Evolutionary conservation across 2,329 filamentous ascomycete genomes (phyloP), one percentile per base, ranked within the genome.

Genomic region (Sporothrix phasma): DNA sequence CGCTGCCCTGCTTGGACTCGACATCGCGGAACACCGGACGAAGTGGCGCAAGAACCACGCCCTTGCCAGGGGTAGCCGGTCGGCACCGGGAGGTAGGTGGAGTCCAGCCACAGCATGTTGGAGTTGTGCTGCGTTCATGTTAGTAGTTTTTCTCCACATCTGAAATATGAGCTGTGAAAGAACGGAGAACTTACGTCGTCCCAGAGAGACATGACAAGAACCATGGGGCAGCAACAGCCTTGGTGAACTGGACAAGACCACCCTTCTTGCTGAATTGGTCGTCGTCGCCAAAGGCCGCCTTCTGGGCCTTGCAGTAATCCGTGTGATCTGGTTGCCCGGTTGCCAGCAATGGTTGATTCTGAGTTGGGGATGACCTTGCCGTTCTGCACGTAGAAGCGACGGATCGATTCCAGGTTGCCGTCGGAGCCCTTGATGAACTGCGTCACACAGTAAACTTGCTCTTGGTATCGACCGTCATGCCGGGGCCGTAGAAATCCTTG

Each of bases 101-200:
- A 80, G 75, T 86, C 83, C 66, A 86, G 78, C 84, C 84, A 86
- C 63, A 83, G 78, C 82, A 86, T 85, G 75, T 82, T 80, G 70
- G 83, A 76, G 61, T 80, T 75, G 73, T 87, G 81, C 70, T 73
- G 19, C 15, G 3, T 2, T n/a, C 13, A 7, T 51, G 51, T 54
- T 63, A 63, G 49, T 29, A 31, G 31, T 29, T 24, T 24, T 6
- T 39, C 17, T 46, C 43, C 26, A 5, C 2, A 13, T 54, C 49
- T n/a, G n/a, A n/a, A n/a, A n/a, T n/a, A n/a, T n/a, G n/a, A n/a
- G n/a, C n/a, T n/a, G 34, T 31, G 7, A 3, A 11, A 37, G 4
- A 37, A 51, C 5, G 15, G 2, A 37, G 34, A 34, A 67, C 70
- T 69, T 62, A 71, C 70, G 73, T 87, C 85, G 69, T 85, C 84